Conservation (phyloP, 805 yeast genomes). For the Lipomyces japonicus region DNA sequence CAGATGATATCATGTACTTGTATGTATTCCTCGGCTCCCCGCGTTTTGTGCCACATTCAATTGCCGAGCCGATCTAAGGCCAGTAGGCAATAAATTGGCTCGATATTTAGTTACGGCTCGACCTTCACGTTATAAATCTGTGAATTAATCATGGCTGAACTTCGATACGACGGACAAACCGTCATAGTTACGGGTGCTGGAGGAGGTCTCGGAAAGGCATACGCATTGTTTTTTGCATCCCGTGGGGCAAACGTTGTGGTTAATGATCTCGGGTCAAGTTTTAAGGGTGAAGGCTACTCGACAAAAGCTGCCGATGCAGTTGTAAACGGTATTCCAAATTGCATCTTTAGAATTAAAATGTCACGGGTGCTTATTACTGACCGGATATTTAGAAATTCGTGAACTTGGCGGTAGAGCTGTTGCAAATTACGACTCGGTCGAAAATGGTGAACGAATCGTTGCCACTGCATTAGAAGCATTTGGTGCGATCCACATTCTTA, state of each 20-base stretch:
- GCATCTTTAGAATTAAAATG: too few relatives aligned
- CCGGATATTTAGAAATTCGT: slow-evolving; percentile 56
- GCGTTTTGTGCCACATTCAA: too few relatives aligned
- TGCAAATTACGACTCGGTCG: slow-evolving; percentile 89
- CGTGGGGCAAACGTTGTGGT: slow-evolving; percentile 95
- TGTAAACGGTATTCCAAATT: slow-evolving; percentile 58
- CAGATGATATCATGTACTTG: too few relatives aligned
- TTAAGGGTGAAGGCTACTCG: slow-evolving; percentile 65
- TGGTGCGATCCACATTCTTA: slow-evolving; percentile 82
- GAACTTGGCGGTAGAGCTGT: slow-evolving; percentile 79
- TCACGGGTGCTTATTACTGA: too few relatives aligned
- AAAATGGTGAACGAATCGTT: slow-evolving; percentile 77
- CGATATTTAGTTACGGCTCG: too few relatives aligned
- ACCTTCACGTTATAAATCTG: too few relatives aligned
- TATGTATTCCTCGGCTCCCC: too few relatives aligned
- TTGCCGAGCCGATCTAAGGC: too few relatives aligned
- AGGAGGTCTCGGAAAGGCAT: slow-evolving; percentile 89
- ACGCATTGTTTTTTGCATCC: slow-evolving; percentile 80
- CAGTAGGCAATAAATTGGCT: too few relatives aligned
- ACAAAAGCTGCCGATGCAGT: slow-evolving; percentile 74
- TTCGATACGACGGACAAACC: slow-evolving; percentile 73
- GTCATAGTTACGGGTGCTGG: slow-evolving; percentile 97
- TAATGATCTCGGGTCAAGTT: slow-evolving; percentile 85
- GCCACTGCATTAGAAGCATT: slow-evolving; percentile 80
- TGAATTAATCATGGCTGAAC: neutral